Percentiles rank a stretch among this genome's conserved stretches.
Conservation (phyloP, 768 basidiomycete genomes). For the Lyophyllum semitale region DNA sequence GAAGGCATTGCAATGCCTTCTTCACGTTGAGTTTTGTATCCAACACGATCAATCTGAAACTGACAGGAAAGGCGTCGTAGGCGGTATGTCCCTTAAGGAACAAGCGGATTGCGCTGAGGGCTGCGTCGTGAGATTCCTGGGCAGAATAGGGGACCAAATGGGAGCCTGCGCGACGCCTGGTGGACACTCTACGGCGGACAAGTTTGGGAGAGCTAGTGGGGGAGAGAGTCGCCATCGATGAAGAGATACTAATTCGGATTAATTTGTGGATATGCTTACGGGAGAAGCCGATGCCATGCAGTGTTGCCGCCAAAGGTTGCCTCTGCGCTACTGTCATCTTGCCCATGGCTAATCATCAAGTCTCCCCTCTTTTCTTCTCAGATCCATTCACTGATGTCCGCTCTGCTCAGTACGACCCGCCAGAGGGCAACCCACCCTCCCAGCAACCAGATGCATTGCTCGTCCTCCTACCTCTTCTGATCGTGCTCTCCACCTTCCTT, state of each 20-base stretch:
- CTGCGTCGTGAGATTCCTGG: constrained; percentile 68
- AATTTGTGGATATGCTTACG: background rate
- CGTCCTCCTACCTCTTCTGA: constrained; percentile 90
- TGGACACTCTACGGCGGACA: constrained; percentile 56
- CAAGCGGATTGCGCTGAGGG: constrained; percentile 68
- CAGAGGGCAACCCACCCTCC: constrained; percentile 23
- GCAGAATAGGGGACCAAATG: constrained; percentile 56
- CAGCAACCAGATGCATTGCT: constrained; percentile 67
- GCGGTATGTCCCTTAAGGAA: constrained; percentile 85
- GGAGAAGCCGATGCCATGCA: background rate
- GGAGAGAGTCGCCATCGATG: constrained; percentile 47
- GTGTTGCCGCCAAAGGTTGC: background rate
- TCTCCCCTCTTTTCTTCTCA: background rate
- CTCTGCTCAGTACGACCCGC: constrained; percentile 22
- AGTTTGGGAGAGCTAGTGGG: constrained; percentile 51
- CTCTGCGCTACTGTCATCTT: constrained; percentile 3
- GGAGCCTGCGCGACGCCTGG: constrained; percentile 57
- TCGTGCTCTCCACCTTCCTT: constrained; percentile 90
- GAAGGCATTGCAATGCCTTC: constrained; percentile 86
- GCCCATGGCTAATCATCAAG: constrained; percentile 7
- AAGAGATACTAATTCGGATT: constrained; percentile 10
- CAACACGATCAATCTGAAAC: constrained; percentile 93
- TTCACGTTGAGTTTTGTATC: constrained; percentile 96
- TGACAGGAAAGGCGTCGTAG: constrained; percentile 98
- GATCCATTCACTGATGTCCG: constrained; percentile 4